Conservation (phyloP, 2,329 filamentous ascomycete species). For the Scytalidium lignicola region DNA sequence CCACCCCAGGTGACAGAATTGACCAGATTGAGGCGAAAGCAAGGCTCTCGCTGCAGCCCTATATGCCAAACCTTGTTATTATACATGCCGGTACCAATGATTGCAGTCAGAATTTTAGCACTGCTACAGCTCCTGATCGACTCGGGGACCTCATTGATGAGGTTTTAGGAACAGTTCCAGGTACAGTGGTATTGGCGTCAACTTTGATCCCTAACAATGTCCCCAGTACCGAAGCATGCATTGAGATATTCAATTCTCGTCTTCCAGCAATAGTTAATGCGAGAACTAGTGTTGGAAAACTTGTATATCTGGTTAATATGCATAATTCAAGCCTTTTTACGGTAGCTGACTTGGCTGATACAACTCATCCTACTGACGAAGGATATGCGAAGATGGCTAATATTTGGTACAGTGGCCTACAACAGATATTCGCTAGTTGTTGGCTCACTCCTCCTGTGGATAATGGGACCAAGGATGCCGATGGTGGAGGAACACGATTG, state of each 20-base stretch:
- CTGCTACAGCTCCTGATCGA: conserved; percentile 27
- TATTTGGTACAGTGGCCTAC: conserved; percentile 7
- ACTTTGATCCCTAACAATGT: conserved; percentile 2
- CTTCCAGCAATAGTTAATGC: not conserved
- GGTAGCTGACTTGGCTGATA: conserved; percentile 6
- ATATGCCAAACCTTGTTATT: conserved; percentile 35
- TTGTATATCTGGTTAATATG: conserved; percentile 33
- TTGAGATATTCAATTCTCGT: not conserved
- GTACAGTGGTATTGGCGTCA: conserved; percentile 27
- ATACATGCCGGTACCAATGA: conserved; percentile 42
- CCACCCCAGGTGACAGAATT: conserved; percentile 38
- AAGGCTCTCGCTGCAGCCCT: conserved; percentile 21
- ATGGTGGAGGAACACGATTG: not conserved
- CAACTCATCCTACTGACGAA: conserved; percentile 16
- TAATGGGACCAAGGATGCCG: not conserved
- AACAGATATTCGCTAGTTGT: not conserved
- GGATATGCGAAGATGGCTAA: conserved; percentile 20
- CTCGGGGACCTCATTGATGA: conserved; percentile 32
- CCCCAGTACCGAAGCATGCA: not conserved
- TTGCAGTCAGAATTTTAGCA: conserved; percentile 29
- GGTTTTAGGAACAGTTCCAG: conserved; percentile 28
- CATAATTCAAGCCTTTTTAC: conserved; percentile 16
- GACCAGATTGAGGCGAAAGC: conserved; percentile 33
- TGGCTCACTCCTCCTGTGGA: not conserved
- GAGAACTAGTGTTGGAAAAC: not conserved